These are phyloP conservation scores for Caryocar brasiliense DNA, from an alignment of 441 rosid species.

Conservation along the genomic window DNA sequence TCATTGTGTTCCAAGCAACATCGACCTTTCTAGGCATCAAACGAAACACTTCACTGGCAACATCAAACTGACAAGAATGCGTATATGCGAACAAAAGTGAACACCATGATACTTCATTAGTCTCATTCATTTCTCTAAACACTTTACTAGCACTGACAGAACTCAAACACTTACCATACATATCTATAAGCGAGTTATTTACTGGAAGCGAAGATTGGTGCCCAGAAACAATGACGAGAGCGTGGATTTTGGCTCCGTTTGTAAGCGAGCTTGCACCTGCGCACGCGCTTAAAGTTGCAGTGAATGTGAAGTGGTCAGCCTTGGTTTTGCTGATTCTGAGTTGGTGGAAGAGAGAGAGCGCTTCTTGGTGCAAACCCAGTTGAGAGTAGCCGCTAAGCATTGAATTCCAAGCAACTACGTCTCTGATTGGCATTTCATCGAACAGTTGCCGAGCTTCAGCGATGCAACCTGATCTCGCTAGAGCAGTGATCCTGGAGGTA, in stretches of 20 bases:
- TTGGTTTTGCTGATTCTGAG: conserved; percentile 27
- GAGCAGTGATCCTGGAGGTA: conserved; percentile 37
- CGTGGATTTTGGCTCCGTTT: conserved; percentile 41
- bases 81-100: conserved; percentile 60
- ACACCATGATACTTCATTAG: conserved; percentile 80
- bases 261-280: conserved; percentile 27
- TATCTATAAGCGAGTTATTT: conserved; percentile 54
- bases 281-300: conserved; percentile 47
- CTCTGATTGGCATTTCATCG: conserved; percentile 51
- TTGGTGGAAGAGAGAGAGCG: conserved; percentile 32
- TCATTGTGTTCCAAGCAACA: conserved; percentile 70
- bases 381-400: conserved; percentile 57
- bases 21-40: conserved; percentile 40
- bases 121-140: conserved; percentile 33
- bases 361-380: conserved; percentile 40
- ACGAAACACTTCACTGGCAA: conserved; percentile 35
- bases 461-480: conserved; percentile 36
- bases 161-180: conserved; percentile 65
- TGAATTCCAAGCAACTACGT: conserved; percentile 61
- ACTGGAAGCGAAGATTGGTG: conserved; percentile 35
- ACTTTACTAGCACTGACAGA: conserved; percentile 40
- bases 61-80: conserved; percentile 28
- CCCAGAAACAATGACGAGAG: conserved; percentile 33
- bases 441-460: conserved; percentile 50
- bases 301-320: conserved; percentile 56